These are phyloP conservation scores for Kodamaea sagamina DNA, from an alignment of 805 yeast genomes.

Conservation along the genomic window DNA sequence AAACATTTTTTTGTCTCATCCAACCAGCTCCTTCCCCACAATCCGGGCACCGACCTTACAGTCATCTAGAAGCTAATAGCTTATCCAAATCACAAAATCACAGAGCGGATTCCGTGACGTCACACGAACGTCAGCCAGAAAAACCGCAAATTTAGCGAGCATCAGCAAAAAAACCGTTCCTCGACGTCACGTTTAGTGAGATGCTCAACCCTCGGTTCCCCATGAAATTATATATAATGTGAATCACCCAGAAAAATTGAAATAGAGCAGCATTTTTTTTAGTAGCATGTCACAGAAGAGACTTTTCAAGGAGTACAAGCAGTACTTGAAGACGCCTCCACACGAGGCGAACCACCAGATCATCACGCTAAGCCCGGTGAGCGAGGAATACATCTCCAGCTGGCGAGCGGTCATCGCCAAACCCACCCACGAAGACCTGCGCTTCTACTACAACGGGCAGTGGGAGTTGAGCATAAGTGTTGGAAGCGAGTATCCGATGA, in stretches of 20 bases:
- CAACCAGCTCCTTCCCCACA: neutral
- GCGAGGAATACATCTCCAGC: conserved; percentile 32
- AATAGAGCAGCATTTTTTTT: neutral
- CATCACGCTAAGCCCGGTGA: conserved; percentile 44
- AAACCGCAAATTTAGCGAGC: too few relatives aligned
- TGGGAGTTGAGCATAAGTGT: conserved; percentile 53
- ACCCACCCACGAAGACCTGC: conserved; percentile 46
- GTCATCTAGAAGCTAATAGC: too few relatives aligned
- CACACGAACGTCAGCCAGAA: too few relatives aligned
- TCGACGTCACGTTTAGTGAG: too few relatives aligned
- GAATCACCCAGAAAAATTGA: neutral
- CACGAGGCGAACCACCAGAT: conserved; percentile 38
- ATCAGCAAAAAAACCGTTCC: too few relatives aligned
- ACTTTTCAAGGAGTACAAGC: conserved; percentile 40
- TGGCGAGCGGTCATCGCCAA: conserved; percentile 59
- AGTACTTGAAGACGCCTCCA: conserved; percentile 32
- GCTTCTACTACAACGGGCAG: conserved; percentile 49
- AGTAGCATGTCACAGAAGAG: conserved; percentile 43
- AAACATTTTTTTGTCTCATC: too few relatives aligned
- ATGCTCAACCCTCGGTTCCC: neutral
- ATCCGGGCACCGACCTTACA: too few relatives aligned
- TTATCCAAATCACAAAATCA: too few relatives aligned
- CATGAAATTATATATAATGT: neutral
- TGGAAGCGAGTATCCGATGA: conserved; percentile 53
- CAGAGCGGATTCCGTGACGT: too few relatives aligned